Conservation (phyloP, 2,329 filamentous ascomycete genomes). For the Exophiala phaeomuriformis region DNA sequence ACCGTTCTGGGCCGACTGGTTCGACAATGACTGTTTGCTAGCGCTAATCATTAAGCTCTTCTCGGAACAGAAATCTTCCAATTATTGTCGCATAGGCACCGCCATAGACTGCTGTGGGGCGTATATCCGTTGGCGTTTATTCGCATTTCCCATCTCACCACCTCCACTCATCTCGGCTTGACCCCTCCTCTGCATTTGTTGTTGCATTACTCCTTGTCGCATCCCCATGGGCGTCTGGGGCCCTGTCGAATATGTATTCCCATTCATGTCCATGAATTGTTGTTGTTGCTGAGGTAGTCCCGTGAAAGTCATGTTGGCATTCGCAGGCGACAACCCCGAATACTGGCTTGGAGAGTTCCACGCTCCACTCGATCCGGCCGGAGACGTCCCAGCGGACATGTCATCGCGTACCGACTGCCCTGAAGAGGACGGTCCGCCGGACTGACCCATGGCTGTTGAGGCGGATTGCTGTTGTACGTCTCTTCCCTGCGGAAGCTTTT, state of each 20-base stretch:
- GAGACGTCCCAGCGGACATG: slow-evolving; percentile 56
- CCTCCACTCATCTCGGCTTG: slow-evolving; percentile 21
- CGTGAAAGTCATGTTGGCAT: slow-evolving; percentile 35
- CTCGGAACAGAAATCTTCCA: background rate
- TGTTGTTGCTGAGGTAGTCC: slow-evolving; percentile 16
- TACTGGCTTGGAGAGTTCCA: slow-evolving; percentile 59
- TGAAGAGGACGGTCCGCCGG: slow-evolving; percentile 45
- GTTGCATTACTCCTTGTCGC: slow-evolving; percentile 13
- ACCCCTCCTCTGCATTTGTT: slow-evolving; percentile 16
- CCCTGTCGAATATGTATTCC: slow-evolving; percentile 11
- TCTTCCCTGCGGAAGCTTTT: slow-evolving; percentile 57
- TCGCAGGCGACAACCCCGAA: slow-evolving; percentile 51
- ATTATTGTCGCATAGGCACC: slow-evolving; percentile 20
- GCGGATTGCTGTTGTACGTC: slow-evolving; percentile 41
- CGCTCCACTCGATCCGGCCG: slow-evolving; percentile 50
- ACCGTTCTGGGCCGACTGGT: no score
- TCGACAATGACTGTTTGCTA: no score
- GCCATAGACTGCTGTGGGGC: slow-evolving; percentile 20
- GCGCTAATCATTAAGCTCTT: no score
- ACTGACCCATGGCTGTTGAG: slow-evolving; percentile 31
- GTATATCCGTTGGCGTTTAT: slow-evolving; percentile 21
- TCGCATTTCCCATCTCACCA: slow-evolving; percentile 16
- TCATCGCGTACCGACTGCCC: slow-evolving; percentile 56
- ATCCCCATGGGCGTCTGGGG: slow-evolving; percentile 20
- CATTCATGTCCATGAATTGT: slow-evolving; percentile 17